Evolutionary conservation across 2,329 filamentous ascomycete species (phyloP), one percentile per base, ranked within the genome.

Genomic region (Trichoderma endophyticum): DNA sequence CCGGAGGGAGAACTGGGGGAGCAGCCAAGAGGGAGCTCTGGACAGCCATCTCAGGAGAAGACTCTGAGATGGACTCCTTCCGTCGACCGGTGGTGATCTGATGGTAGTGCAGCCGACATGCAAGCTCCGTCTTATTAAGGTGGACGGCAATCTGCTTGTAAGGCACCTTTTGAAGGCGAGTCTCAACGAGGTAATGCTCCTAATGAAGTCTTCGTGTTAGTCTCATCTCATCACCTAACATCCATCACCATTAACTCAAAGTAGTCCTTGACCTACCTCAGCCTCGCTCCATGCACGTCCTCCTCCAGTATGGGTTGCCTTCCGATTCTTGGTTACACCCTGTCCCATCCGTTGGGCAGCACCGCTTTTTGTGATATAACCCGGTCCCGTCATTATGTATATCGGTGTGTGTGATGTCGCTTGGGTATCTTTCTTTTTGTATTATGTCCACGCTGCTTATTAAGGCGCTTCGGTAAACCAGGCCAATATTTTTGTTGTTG

Each of bases 61-160:
- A 15, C 2, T 89, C 83, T 3, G 87, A 86, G 18, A 82, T 80
- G 39, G 86, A 60, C 5, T 60, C 28, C 86, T 93, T 93, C 80
- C 92, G 91, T 77, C 92, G 91, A 83, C 92, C 93, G 84, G 89
- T 93, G 72, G 91, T 94, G 74, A 96, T 87, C 79, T 96, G 93
- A 79, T 97, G 93, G 80, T 93, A 95, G 82, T 96, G 93, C 74
- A 97, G 88, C 74, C 93, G 93, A 83, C 93, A 97, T 62, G 93
- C 93, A 73, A 96, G 86, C 83, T 96, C 93, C 0, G 93, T 96
- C 86, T 96, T 97, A 83, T 94, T 93, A 76, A 96, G 84, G 77
- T 95, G 91, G 72, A 91, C 89, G 72, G 93, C 93, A 79, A 96
- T 96, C 80, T 95, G 92, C 86, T 95, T 96, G 83, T 96, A 96